These are phyloP conservation scores for Persicaria maculosa DNA, from an alignment of 148 eudicot species.

Conservation along the genomic window DNA sequence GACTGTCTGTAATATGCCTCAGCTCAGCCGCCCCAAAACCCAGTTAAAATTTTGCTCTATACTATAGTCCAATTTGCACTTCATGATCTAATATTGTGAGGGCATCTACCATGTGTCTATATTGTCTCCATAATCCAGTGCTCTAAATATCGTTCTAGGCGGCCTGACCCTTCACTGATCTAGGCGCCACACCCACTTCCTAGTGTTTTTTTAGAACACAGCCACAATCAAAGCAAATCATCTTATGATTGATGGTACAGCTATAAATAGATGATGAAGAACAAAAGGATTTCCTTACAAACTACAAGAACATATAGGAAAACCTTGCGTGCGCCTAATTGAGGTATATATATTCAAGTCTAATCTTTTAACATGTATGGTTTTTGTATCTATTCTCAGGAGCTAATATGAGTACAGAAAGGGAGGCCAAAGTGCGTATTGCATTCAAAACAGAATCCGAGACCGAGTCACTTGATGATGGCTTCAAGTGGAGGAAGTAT, in stretches of 20 bases:
- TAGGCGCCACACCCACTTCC: no score
- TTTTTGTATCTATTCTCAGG: neutral
- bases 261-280: neutral
- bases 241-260: neutral
- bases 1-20: neutral
- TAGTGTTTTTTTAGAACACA: no score
- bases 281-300: neutral
- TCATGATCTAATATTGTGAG: neutral
- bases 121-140: no score
- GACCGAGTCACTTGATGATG: conserved; percentile 56
- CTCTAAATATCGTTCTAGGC: no score
- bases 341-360: neutral
- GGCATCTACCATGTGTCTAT: no score
- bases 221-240: neutral
- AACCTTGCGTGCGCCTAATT: neutral
- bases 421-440: conserved; percentile 33
- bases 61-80: neutral
- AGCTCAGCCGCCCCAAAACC: neutral
- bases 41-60: neutral
- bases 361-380: neutral
- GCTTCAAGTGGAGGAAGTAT: conserved; percentile 78
- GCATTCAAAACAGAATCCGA: conserved; percentile 60
- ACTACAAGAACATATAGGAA: neutral
- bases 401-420: conserved; percentile 20
- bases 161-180: no score